Evolutionary conservation across 2,329 filamentous ascomycete genomes (phyloP).

Genomic region (Colletotrichum orbiculare): DNA sequence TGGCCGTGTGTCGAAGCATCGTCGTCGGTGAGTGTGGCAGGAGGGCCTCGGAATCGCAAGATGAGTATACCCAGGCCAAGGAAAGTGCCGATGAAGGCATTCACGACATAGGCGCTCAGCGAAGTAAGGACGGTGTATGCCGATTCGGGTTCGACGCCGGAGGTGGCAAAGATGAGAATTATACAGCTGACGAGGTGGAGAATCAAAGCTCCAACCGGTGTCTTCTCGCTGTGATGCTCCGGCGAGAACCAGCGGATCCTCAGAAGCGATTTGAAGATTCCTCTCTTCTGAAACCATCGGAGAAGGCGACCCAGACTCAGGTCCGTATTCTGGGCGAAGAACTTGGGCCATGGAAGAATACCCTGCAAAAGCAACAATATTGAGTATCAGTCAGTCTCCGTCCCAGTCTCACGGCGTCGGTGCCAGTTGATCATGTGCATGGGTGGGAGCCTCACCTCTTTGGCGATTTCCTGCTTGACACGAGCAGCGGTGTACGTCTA

Average conservation of each 20-base stretch:
- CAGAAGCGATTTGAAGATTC: conserved; percentile 44
- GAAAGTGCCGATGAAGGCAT: conserved; percentile 48
- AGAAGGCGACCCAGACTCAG: conserved; percentile 48
- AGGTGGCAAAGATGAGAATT: conserved; percentile 49
- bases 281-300: conserved; percentile 44
- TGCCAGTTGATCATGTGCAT: neutral
- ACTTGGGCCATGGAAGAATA: conserved; percentile 60
- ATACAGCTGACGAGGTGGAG: conserved; percentile 49
- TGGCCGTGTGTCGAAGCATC: conserved; percentile 23
- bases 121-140: conserved; percentile 48
- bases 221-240: conserved; percentile 49
- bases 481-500: conserved; percentile 64
- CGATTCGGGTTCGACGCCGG: conserved; percentile 38
- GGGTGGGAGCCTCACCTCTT: conserved; percentile 48
- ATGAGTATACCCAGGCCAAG: conserved; percentile 50
- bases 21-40: conserved; percentile 37
- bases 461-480: conserved; percentile 71
- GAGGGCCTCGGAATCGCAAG: conserved; percentile 47
- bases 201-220: conserved; percentile 48
- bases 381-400: neutral
- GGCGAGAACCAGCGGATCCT: conserved; percentile 46
- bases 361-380: conserved; percentile 43
- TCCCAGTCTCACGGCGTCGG: neutral
- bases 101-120: conserved; percentile 48
- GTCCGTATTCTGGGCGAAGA: conserved; percentile 56